phyloP scores from a whole-genome alignment of 163 green algal genomes.

The Volvox carteri region DNA sequence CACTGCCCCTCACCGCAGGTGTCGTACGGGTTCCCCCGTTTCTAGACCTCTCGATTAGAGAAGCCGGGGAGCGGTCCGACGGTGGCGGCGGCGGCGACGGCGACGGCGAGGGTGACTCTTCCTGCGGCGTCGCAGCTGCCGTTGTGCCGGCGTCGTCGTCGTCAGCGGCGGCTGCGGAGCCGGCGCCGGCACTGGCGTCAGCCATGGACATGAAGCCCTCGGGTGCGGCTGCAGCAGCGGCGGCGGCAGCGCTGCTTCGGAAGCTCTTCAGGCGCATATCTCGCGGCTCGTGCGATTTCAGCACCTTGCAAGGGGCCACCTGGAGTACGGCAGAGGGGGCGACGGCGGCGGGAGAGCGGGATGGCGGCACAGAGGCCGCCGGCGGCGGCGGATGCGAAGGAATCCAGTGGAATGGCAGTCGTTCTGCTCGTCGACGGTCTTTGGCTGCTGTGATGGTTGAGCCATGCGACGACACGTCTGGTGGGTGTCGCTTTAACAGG shows the following conservation, averaged over 20 bases:
- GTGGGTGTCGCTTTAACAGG: too few relatives aligned
- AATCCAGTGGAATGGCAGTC: too few relatives aligned
- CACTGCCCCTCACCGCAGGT: not conserved
- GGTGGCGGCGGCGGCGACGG: not conserved
- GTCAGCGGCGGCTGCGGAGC: not conserved
- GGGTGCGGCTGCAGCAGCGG: not conserved
- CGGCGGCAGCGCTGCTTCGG: not conserved
- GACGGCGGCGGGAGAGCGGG: not conserved
- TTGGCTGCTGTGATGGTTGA: too few relatives aligned
- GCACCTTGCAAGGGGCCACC: not conserved
- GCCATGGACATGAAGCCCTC: not conserved
- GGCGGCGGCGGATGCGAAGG: not conserved
- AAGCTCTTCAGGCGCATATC: slow-evolving; percentile 14
- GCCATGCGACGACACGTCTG: too few relatives aligned
- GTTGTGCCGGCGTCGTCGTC: not conserved
- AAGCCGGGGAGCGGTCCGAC: not conserved
- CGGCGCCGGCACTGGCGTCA: not conserved
- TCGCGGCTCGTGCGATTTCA: not conserved
- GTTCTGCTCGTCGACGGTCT: too few relatives aligned
- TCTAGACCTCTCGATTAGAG: not conserved
- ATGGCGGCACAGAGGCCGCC: not conserved
- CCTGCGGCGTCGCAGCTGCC: not conserved
- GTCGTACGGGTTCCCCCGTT: slow-evolving; percentile 19
- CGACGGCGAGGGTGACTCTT: not conserved
- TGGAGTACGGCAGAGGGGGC: not conserved